Conservation (phyloP, 768 basidiomycete species). For the Plicaturopsis crispa region DNA sequence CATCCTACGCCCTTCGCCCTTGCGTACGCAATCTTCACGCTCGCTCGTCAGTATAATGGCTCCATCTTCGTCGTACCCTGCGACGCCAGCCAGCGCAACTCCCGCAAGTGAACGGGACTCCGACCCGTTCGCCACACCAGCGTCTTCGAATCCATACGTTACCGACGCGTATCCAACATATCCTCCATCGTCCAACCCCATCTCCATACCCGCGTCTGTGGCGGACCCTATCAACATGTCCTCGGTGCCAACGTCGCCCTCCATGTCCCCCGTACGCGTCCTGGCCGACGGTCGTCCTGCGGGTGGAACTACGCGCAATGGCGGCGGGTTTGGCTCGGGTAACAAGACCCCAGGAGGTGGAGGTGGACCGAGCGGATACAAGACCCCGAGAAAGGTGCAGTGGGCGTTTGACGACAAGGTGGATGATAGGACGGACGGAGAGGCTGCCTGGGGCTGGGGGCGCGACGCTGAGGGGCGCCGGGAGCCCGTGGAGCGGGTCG, state of each 20-base stretch:
- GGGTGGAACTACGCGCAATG: constrained; percentile 3
- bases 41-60: constrained; percentile 13
- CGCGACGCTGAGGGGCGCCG: no score
- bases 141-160: background rate
- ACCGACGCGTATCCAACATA: no score
- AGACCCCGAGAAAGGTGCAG: constrained; percentile 46
- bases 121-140: background rate
- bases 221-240: no score
- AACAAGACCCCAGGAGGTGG: constrained; percentile 12
- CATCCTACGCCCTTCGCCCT: no score
- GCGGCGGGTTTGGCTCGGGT: constrained; percentile 2
- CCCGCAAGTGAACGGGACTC: background rate
- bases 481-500: no score
- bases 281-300: no score
- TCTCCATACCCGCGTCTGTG: no score
- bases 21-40: no score
- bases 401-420: constrained; percentile 31
- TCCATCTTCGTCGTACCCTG: constrained; percentile 3
- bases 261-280: no score
- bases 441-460: no score
- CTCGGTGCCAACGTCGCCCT: no score
- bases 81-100: background rate
- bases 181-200: no score
- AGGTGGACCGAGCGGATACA: constrained; percentile 20
- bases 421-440: constrained; percentile 5